Evolutionary conservation across 768 basidiomycete genomes (phyloP), one percentile per base, ranked within the genome.

Genomic region (Imleria badia): DNA sequence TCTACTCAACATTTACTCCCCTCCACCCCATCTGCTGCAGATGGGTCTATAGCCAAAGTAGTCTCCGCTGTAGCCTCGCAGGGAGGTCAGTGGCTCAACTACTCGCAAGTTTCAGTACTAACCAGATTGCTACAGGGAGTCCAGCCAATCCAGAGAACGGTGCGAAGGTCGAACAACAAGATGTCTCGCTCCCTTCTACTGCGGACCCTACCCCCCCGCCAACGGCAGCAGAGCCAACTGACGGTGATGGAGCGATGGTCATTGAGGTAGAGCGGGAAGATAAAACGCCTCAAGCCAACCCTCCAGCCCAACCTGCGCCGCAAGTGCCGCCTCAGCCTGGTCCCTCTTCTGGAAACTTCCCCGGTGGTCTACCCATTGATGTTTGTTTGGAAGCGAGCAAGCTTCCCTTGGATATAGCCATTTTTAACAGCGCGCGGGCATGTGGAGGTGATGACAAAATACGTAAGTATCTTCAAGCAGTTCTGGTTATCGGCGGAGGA

Each of bases 371-470:
- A 56, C 75, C 81, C 8, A 86, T 93, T 65, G 94, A 96, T 67
- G 81, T 95, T 5, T 80, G 79, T 51, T 86, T 83, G 62, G 94
- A 95, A 72, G 89, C 94, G 19, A 86, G 87, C 71, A 95, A 94
- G 69, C 76, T 95, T 38, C 94, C 95, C 2, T 75, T 97, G 51
- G 94, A 97, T 65, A 88, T 95, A 11, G 94, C 93, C 9, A 90
- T 97, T 56, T 91, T 91, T 73, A 94, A 96, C 67, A 90, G 92
- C 61, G 83, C 92, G 10, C 80, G 92, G n/a, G 87, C 91, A 2
- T 88, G 87, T 5, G 91, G 89, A 4, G 86, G 89, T 3, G 91
- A 94, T 60, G 94, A 96, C 29, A 91, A 91, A 72, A 87, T 92
- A 59, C 85, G 89, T 59, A 92, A 94, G 67, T 91, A 95, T 66